Base-by-base conservation (phyloP, 257 asterid species). In the Penstemon barbatus region DNA sequence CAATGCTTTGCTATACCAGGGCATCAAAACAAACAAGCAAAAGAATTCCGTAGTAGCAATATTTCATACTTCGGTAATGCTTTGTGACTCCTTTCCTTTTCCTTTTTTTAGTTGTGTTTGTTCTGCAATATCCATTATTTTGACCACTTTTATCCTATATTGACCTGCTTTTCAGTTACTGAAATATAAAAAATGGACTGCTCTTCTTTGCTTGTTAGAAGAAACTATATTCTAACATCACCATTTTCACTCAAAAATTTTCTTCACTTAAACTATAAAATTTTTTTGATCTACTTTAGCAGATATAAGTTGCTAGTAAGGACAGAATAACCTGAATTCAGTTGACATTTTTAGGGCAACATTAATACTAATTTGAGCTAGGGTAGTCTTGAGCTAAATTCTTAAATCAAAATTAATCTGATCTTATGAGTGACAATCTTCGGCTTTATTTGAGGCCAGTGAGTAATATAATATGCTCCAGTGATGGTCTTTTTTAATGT, bases 1-100 rank as follows among this genome's bases (percentile, higher is more conserved):
- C 57, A 91, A 94, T 80, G 99, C 99, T 54, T 78, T 83, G 68
- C 39, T 94, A 71, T 94, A 94, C 79, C 81, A 87, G 3, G 96
- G 96, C 78, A 91, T 94, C 83, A 91, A 89, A 79, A 91, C 97
- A 63, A 89, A 53, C 75, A 25, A 72, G 84, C 99, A 91, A 79
- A 94, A 86, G 84, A 91, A 84, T 52, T 68, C 96, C 2, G 54
- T 94, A 19, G 90, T 91, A 50, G 83, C 96, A 46, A 86, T 91
- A 82, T 85, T 91, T 72, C 99, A 94, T 77, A 82, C 95, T 38
- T 55, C 79, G 82, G 86, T 80, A 76, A 80, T 63, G 69, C 72
- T 50, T 12, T 63, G 65, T 44, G 37, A 4, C 36, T 9, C 44
- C 25, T 61, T 52, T 18, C 6, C 11, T 37, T 41, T 68, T 73